Base-by-base conservation (phyloP, 2,329 filamentous ascomycete genomes). In the Penicillium sp. region DNA sequence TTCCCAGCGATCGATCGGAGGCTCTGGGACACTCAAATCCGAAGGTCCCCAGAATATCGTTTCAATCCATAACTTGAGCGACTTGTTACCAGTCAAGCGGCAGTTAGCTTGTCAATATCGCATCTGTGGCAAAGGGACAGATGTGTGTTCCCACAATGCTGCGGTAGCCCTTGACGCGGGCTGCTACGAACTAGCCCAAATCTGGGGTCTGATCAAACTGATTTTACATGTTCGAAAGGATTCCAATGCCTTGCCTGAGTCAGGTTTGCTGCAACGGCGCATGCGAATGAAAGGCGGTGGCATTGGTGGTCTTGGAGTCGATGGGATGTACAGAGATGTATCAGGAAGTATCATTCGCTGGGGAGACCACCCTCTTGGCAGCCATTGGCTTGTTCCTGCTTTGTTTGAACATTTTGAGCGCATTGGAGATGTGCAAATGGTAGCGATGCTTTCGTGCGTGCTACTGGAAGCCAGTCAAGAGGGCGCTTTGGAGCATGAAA, bases 61-160 rank as follows among this genome's bases (percentile, higher is more conserved):
- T 18, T 85, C 85, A 1, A 85, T 97, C 38, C 82, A 92, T 65
- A 81, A 90, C 57, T 70, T 95, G 24, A 82, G 84, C 9, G 77
- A 83, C 45, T 71, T 91, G 11, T 75, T 96, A n/a, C 92, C 92
- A 0, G 88, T 90, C 3, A 94, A 92, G 70, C 82, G 82, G 55
- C 81, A 85, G 50, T 82, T 97, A 57, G 94, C 92, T 2, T 78
- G 85, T 53, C 84, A 89, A 60, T 99, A 97, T 72, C 83, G 82
- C 22, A 88, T 97, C 13, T 92, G 94, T 69, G 92, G 92, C 3
- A 86, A 92, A 56, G 88, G 89, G 1, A 83, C 86, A n/a, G 83
- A 88, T 36, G 85, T 96, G 3, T 97, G 93, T 72, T 80, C 83
- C 42, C 88, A 95, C 65, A 99, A 99, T 70, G 90, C 92, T 8